Percentiles rank a stretch among this genome's conserved stretches.
Evolutionary conservation across 345 rosid species (phyloP).

Genomic region (Punica granatum): DNA sequence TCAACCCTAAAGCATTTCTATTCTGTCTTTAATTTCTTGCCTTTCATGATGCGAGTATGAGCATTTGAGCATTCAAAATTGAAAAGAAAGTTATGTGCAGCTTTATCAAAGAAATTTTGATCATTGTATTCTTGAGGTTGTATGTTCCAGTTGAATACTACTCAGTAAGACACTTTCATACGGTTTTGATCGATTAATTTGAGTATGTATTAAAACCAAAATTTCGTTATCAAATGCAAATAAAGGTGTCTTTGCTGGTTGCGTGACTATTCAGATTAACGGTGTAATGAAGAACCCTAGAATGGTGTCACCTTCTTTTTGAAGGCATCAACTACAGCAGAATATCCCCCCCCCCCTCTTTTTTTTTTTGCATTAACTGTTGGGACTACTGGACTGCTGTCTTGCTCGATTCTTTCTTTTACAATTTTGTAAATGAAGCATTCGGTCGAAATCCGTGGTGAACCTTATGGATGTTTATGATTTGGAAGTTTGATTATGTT

Average conservation of each 20-base stretch:
- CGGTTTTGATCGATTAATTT: not conserved
- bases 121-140: not conserved
- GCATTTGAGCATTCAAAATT: not conserved
- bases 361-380: not conserved
- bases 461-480: not conserved
- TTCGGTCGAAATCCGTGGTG: not conserved
- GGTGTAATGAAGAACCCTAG: not conserved
- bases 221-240: not conserved
- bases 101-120: not conserved
- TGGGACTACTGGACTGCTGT: no score
- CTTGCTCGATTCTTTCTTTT: not conserved
- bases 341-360: no score
- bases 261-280: not conserved
- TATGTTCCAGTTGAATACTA: not conserved
- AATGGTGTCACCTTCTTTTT: not conserved
- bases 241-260: not conserved
- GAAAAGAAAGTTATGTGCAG: not conserved
- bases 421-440: not conserved
- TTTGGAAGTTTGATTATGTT: not conserved
- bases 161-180: not conserved
- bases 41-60: not conserved
- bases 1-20: not conserved
- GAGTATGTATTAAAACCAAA: not conserved
- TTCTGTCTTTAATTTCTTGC: not conserved
- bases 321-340: not conserved